A percentile compares a stretch with the other conserved stretches of the same genome.
Conservation (phyloP, 495 filamentous ascomycete genomes). For the Astrothelium macrocarpum region DNA sequence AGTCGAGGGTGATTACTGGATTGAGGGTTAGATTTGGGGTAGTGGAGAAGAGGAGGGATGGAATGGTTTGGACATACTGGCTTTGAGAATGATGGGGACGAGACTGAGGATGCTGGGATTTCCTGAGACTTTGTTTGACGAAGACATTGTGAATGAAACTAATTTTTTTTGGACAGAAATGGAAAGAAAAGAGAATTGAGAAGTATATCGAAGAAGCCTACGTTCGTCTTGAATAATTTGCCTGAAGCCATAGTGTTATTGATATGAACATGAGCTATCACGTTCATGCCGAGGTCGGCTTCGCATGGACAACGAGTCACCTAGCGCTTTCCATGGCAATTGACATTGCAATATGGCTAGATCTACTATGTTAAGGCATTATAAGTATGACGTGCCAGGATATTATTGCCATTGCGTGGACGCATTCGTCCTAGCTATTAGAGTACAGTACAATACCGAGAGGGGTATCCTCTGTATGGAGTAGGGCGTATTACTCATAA, state of each 20-base stretch:
- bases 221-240: neutral
- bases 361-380: neutral
- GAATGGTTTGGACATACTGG: neutral
- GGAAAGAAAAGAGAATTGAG: neutral
- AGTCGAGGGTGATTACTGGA: neutral
- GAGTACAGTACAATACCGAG: neutral
- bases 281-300: slow-evolving; percentile 3
- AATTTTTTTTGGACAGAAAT: neutral
- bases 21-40: neutral
- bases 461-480: neutral
- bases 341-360: neutral
- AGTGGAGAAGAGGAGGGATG: neutral
- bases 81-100: neutral
- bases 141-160: neutral
- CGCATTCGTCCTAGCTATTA: neutral
- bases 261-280: neutral
- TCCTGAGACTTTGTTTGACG: neutral
- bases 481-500: no score
- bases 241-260: neutral
- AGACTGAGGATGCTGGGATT: neutral
- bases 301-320: neutral
- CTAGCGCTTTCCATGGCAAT: neutral
- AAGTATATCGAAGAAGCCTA: neutral
- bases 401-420: neutral
- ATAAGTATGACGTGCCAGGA: neutral